These are phyloP conservation scores for Chaetomium sp. DNA, from an alignment of 2,329 filamentous ascomycete genomes.

Conservation along the genomic window DNA sequence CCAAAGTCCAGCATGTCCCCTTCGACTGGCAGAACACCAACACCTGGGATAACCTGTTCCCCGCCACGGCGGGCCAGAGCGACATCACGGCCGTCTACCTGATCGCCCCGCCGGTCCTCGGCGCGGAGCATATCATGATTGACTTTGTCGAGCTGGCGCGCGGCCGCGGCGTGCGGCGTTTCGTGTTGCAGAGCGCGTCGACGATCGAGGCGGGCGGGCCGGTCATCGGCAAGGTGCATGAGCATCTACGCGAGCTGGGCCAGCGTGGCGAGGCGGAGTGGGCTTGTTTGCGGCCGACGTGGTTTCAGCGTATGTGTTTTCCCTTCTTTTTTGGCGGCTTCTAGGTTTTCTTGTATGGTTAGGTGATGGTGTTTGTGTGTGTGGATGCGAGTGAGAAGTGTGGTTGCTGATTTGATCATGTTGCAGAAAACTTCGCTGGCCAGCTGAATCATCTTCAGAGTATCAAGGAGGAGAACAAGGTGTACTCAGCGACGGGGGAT, in stretches of 20 bases:
- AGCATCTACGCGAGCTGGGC: conserved; percentile 44
- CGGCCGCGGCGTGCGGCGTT: conserved; percentile 43
- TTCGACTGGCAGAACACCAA: conserved; percentile 51
- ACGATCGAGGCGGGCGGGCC: conserved; percentile 42
- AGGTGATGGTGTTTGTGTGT: neutral
- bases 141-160: conserved; percentile 48
- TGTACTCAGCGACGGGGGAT: conserved; percentile 48
- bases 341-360: conserved; percentile 1
- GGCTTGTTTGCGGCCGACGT: conserved; percentile 49
- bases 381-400: neutral
- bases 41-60: conserved; percentile 45
- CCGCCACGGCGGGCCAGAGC: neutral
- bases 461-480: conserved; percentile 45
- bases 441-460: conserved; percentile 32
- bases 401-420: neutral
- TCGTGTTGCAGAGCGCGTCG: conserved; percentile 49
- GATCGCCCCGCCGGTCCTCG: conserved; percentile 41
- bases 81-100: conserved; percentile 46
- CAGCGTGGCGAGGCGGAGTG: conserved; percentile 44
- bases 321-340: conserved; percentile 1
- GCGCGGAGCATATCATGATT: conserved; percentile 42
- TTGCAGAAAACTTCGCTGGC: conserved; percentile 50
- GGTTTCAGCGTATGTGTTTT: conserved; percentile 49
- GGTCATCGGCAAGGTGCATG: conserved; percentile 43
- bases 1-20: conserved; percentile 32